Percentiles rank a stretch among this genome's conserved stretches.
phyloP scores from a whole-genome alignment of 2,329 filamentous ascomycete species.

The Monascus ruber region DNA sequence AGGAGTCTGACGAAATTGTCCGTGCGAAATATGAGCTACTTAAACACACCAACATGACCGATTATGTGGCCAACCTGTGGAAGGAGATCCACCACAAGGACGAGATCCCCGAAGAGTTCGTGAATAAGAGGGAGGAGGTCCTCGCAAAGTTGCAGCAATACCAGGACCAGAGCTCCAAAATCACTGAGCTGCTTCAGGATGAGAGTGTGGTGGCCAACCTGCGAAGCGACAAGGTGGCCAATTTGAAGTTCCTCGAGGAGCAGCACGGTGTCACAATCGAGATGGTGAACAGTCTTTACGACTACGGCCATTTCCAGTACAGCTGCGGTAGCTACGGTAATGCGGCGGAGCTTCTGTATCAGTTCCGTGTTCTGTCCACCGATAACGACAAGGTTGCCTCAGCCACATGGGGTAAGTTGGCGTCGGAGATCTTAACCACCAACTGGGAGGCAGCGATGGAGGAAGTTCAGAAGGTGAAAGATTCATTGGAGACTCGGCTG shows the following conservation, averaged over 20 bases:
- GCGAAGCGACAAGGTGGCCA: conserved; percentile 93
- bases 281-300: conserved; percentile 92
- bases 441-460: conserved; percentile 93
- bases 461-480: conserved; percentile 80
- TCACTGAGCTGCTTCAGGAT: conserved; percentile 73
- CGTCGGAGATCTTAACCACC: conserved; percentile 84
- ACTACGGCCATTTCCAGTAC: conserved; percentile 96
- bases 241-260: conserved; percentile 96
- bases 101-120: conserved; percentile 71
- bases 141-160: conserved; percentile 70
- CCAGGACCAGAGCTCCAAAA: conserved; percentile 78
- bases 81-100: conserved; percentile 75
- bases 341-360: conserved; percentile 86
- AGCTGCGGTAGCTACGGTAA: conserved; percentile 88
- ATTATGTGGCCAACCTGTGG: conserved; percentile 88
- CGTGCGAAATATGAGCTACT: conserved; percentile 87
- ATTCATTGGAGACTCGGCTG: conserved; percentile 83
- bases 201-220: conserved; percentile 85
- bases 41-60: conserved; percentile 97
- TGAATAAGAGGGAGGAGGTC: conserved; percentile 80
- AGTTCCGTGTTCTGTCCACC: conserved; percentile 94
- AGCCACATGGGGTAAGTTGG: conserved; percentile 96
- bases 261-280: conserved; percentile 88
- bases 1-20: conserved; percentile 66
- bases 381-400: conserved; percentile 96